These are phyloP conservation scores for Globisporangium ultimum DNA, from an alignment of 352 stramenopile species.

Conservation along the genomic window DNA sequence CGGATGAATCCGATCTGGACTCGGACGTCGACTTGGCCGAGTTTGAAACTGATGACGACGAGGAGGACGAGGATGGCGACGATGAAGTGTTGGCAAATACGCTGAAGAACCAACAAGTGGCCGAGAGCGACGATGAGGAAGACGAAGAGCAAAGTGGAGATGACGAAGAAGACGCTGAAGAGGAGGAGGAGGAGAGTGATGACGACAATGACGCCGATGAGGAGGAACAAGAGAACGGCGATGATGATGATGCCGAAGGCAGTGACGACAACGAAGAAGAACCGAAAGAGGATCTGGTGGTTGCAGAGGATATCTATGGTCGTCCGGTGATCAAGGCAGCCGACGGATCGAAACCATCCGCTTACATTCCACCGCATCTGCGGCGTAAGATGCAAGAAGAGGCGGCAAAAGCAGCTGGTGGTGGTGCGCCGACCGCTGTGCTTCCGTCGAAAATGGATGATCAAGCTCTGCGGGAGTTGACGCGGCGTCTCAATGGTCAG, in stretches of 20 bases:
- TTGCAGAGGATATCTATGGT: constrained; percentile 84
- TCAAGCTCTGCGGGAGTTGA: constrained; percentile 62
- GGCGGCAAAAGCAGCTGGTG: constrained; percentile 27
- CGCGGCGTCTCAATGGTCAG: constrained; percentile 83
- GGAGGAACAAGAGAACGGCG: constrained; percentile 9
- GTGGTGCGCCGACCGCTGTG: constrained; percentile 6
- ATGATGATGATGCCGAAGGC: constrained; percentile 12
- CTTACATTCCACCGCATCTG: constrained; percentile 87
- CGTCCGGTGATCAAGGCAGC: constrained; percentile 55
- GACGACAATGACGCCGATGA: constrained; percentile 12
- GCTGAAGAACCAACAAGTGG: constrained; percentile 41
- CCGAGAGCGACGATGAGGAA: constrained; percentile 18
- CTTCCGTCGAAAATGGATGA: constrained; percentile 67
- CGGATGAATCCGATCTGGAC: constrained; percentile 76
- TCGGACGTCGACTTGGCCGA: constrained; percentile 57
- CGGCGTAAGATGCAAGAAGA: constrained; percentile 61
- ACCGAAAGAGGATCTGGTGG: constrained; percentile 18
- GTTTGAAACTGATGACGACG: constrained; percentile 67
- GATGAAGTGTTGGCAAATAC: constrained; percentile 56
- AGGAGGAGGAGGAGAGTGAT: constrained; percentile 2
- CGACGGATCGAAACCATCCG: constrained; percentile 37
- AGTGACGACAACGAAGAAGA: constrained; percentile 24
- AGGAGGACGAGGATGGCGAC: constrained; percentile 33
- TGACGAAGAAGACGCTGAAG: constrained; percentile 9
- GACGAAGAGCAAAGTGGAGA: constrained; percentile 15